A percentile compares a stretch with the other conserved stretches of the same genome.
Conservation (phyloP, 2,329 filamentous ascomycete genomes). For the Ploettnerulaceae sp. region DNA sequence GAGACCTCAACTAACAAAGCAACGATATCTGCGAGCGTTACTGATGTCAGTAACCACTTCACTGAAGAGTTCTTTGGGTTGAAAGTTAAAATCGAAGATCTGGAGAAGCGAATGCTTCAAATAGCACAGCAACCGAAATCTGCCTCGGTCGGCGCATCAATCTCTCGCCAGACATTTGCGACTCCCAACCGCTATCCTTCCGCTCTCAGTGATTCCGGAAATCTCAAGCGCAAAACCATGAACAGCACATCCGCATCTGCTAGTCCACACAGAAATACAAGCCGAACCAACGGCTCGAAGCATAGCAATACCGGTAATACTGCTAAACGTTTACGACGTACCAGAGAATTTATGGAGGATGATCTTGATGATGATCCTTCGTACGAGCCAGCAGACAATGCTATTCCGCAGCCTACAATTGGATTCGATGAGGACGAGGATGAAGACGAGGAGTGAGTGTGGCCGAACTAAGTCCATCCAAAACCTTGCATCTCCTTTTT, state of each 20-base stretch:
- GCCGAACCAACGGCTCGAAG: background rate
- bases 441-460: conserved; percentile 5
- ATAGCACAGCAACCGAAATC: background rate
- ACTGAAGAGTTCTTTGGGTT: background rate
- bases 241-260: background rate
- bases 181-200: background rate
- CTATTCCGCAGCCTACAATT: background rate
- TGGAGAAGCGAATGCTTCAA: background rate
- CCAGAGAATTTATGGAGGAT: background rate
- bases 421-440: background rate
- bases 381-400: conserved; percentile 4
- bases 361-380: conserved; percentile 1
- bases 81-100: background rate
- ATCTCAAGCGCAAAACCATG: background rate
- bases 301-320: background rate
- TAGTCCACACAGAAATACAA: background rate
- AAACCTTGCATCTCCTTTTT: background rate
- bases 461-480: background rate
- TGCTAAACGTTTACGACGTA: background rate
- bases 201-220: background rate
- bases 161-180: background rate
- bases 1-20: background rate
- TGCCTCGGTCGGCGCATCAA: background rate
- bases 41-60: background rate
- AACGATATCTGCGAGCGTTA: too few relatives aligned